Base-by-base conservation (phyloP, 345 rosid genomes). In the Lepidium didymum region DNA sequence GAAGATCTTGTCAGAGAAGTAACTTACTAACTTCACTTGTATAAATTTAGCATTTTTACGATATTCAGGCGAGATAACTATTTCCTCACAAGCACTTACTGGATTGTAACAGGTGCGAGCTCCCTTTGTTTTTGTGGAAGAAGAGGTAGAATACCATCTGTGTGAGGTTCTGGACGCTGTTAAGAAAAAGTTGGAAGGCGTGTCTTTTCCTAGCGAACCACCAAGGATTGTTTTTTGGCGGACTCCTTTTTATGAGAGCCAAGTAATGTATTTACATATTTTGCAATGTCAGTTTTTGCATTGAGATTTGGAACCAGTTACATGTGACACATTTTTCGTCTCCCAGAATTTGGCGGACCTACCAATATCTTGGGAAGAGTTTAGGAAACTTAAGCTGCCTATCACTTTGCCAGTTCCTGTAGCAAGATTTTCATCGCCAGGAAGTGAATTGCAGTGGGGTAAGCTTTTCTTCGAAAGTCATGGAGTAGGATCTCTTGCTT, bases 71-170 rank as follows among this genome's bases (percentile, higher is more conserved):
- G 34, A 71, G 37, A 45, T 62, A 52, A 46, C 36, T 31, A 14
- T 40, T 47, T 29, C 38, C 5, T 59, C 52, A 37, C 4, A 56
- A 58, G 36, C 51, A 7, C 13, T 5, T 37, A 7, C 4, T 42
- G 62, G 31, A 70, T 67, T 71, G 81, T 53, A 71, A 76, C 81
- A 92, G 98, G 86, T 86, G 36, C 78, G 70, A 74, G 92, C 85
- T 64, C 76, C 86, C 12, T 63, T 45, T 57, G 69, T 92, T 50
- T 79, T 83, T 80, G 79, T 80, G 33, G 95, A 92, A 80, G 86
- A 82, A 64, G 98, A 92, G 80, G 91, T 84, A 5, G 98, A 92
- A 73, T 81, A 81, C 41, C 80, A 83, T 72, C 64, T 89, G 10
- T 77, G 75, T 14, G 64, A 62, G 80, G 56, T 71, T 55, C 36